Evolutionary conservation across 495 filamentous ascomycete species (phyloP), one percentile per base, ranked within the genome.

Genomic region (Penicillium riverlandense): DNA sequence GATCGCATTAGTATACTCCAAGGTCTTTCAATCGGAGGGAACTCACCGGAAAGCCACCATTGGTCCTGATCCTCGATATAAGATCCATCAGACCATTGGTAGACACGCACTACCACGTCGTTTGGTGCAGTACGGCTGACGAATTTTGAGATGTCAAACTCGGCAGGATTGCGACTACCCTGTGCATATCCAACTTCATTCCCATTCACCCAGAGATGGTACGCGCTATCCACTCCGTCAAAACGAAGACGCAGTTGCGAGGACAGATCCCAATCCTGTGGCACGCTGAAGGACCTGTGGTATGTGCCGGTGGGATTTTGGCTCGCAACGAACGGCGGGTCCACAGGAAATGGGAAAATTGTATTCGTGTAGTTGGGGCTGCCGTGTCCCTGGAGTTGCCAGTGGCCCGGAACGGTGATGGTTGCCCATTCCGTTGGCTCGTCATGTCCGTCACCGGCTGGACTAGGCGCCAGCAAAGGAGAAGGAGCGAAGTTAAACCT

Each of bases 31-130:
- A 36, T 16, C 12, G 31, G 3, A 8, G 22, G 22, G 2, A 22
- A 29, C 15, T 11, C 47, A 74, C 71, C 72, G 7, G 74, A 76
- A 15, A 78, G 57, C 70, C 74, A 76, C 74, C 73, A 77, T 45
- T 73, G 67, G 49, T 78, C 79, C 47, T 82, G 81, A 42, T 84
- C 78, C 52, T 84, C 80, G 39, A 85, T 77, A 49, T 84, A 85
- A 6, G 75, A 75, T 8, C 69, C 82, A 54, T 82, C 75, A 6
- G 69, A 82, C 60, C 76, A 82, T 48, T 79, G 78, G 45, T 83
- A 83, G 4, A 84, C 80, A 8, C 71, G 62, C 12, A 84, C 74
- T 11, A 64, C 59, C 4, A 85, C 40, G 29, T 68, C 71, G 49
- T 84, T 84, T 22, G 6, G 58, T 50, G 1, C 54, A 67, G 6